Percentiles rank a stretch among this genome's conserved stretches.
Conservation (phyloP, 768 basidiomycete genomes). For the Boletus rufocinnamomeus region DNA sequence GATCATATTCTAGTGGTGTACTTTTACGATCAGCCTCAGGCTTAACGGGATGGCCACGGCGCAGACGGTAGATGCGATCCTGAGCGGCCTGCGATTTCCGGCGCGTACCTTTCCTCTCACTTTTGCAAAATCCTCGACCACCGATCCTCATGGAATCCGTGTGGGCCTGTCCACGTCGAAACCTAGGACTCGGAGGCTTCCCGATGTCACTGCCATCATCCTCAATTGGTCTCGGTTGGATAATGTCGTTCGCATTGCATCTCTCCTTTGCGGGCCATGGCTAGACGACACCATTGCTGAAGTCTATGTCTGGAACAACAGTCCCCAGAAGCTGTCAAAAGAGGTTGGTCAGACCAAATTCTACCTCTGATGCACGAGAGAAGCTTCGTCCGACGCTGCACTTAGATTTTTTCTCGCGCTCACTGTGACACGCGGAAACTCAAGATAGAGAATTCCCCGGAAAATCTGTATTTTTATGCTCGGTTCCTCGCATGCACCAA, state of each 20-base stretch:
- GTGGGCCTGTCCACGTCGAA: conserved; percentile 12
- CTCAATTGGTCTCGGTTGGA: conserved; percentile 69
- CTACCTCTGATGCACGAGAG: background rate
- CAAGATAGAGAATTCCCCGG: conserved; percentile 55
- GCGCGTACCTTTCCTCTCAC: conserved; percentile 18
- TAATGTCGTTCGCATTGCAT: conserved; percentile 59
- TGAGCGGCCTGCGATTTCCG: conserved; percentile 20
- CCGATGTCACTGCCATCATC: conserved; percentile 56
- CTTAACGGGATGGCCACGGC: conserved; percentile 3
- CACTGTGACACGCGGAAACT: conserved; percentile 47
- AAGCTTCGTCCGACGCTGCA: background rate
- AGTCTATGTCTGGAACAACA: conserved; percentile 68
- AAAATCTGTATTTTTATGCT: conserved; percentile 62
- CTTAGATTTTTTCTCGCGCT: conserved; percentile 44
- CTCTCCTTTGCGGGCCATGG: conserved; percentile 49
- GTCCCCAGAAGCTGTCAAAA: conserved; percentile 41
- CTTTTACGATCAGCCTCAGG: background rate
- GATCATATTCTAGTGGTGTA: background rate
- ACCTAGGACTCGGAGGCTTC: conserved; percentile 10
- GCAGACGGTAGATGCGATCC: conserved; percentile 11
- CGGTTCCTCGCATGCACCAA: conserved; percentile 59
- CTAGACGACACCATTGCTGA: conserved; percentile 48
- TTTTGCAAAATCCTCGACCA: conserved; percentile 11
- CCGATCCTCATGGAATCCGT: conserved; percentile 9
- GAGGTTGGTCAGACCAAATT: conserved; percentile 38